phyloP scores from a whole-genome alignment of 495 filamentous ascomycete species.

The Chaetomium cochliodes region DNA sequence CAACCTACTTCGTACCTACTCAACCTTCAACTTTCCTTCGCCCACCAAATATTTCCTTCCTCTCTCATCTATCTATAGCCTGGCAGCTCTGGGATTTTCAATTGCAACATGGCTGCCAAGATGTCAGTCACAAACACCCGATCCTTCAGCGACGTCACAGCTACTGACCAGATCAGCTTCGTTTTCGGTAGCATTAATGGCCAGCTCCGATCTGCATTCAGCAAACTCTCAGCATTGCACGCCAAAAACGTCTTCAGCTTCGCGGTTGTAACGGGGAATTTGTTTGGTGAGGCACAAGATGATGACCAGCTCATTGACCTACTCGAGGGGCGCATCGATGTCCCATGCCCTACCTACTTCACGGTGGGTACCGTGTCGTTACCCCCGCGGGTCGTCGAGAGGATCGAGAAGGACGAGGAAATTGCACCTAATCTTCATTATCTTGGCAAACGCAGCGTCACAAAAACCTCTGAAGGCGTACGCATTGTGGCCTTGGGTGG shows the following conservation, averaged over 20 bases:
- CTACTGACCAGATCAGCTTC: slow-evolving; percentile 58
- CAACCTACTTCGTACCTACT: no score
- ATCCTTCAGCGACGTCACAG: slow-evolving; percentile 15
- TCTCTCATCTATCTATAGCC: not conserved
- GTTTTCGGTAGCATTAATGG: slow-evolving; percentile 79
- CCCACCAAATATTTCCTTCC: not conserved
- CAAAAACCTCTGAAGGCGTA: slow-evolving; percentile 87
- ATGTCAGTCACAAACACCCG: slow-evolving; percentile 31
- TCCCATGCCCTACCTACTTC: slow-evolving; percentile 86
- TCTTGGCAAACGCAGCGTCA: slow-evolving; percentile 76
- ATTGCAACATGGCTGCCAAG: slow-evolving; percentile 33
- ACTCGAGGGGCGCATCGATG: slow-evolving; percentile 63
- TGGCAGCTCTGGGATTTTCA: not conserved
- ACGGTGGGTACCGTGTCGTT: slow-evolving; percentile 67
- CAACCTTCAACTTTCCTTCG: not conserved
- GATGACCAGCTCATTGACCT: slow-evolving; percentile 62
- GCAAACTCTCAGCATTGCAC: slow-evolving; percentile 74
- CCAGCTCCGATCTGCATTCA: slow-evolving; percentile 67
- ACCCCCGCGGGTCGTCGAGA: slow-evolving; percentile 65
- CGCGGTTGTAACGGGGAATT: slow-evolving; percentile 77
- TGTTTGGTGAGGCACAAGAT: slow-evolving; percentile 63
- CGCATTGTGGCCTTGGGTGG: slow-evolving; percentile 82
- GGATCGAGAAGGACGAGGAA: slow-evolving; percentile 68
- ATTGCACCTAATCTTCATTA: slow-evolving; percentile 85
- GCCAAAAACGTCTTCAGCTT: slow-evolving; percentile 82